Conservation (phyloP, 768 basidiomycete genomes). For the Thelephora aurantiotincta region DNA sequence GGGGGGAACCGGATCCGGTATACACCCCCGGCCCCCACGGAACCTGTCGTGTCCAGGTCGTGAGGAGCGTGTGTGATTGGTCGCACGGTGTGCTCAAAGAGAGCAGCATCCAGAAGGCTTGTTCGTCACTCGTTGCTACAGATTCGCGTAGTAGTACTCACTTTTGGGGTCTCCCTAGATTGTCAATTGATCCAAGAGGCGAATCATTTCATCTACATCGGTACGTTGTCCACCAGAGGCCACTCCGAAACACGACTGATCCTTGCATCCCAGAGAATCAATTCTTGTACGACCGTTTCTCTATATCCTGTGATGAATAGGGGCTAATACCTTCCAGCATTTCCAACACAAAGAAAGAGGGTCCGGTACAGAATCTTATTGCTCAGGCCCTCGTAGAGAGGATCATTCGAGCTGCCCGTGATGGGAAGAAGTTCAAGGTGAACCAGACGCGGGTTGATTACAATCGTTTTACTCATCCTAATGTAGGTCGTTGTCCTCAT, state of each 20-base stretch:
- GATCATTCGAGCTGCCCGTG: constrained; percentile 65
- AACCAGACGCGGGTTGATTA: background rate
- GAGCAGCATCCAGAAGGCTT: constrained; percentile 87
- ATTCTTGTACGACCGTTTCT: constrained; percentile 52
- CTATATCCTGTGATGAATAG: background rate
- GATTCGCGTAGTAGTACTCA: background rate
- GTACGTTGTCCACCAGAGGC: constrained; percentile 24
- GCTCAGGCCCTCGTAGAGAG: constrained; percentile 73
- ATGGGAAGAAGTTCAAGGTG: constrained; percentile 68
- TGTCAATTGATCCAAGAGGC: constrained; percentile 71
- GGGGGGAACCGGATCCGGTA: constrained; percentile 20
- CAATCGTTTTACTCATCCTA: background rate
- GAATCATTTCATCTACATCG: constrained; percentile 86
- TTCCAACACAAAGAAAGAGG: constrained; percentile 46
- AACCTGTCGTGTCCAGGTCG: constrained; percentile 61
- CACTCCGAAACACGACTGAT: background rate
- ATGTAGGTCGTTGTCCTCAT: constrained; percentile 70
- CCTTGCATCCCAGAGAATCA: constrained; percentile 43
- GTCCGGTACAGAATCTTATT: constrained; percentile 67
- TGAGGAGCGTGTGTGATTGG: constrained; percentile 88
- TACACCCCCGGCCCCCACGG: constrained; percentile 32
- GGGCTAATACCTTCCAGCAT: constrained; percentile 34
- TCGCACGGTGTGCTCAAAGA: constrained; percentile 85
- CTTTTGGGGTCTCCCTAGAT: constrained; percentile 26
- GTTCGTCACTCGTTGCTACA: constrained; percentile 27